Percentiles rank a stretch among this genome's conserved stretches.
These are phyloP conservation scores for Cucurbita maxima DNA, from an alignment of 306 rosid species.

Conservation along the genomic window DNA sequence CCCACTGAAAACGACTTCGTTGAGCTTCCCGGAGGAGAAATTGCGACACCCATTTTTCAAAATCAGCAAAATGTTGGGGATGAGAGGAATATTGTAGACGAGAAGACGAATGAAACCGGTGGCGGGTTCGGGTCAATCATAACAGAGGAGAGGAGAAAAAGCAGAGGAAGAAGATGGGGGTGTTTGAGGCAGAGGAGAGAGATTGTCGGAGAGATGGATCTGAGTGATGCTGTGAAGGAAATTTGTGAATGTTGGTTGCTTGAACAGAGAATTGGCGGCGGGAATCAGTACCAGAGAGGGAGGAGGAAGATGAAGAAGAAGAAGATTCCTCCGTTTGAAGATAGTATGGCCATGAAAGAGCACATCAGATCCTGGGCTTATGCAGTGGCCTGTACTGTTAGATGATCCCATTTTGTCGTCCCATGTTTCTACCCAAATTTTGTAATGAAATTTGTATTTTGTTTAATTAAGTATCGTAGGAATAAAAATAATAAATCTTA, in stretches of 20 bases:
- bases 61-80: background rate
- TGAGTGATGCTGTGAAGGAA: conserved; percentile 11
- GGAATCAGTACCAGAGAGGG: background rate
- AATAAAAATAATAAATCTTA: too few relatives aligned
- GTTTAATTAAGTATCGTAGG: background rate
- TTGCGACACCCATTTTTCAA: background rate
- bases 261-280: background rate
- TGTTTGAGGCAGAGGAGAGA: background rate
- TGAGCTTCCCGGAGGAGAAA: background rate
- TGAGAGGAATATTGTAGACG: background rate
- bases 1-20: background rate
- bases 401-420: conserved; percentile 7
- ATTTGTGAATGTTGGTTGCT: background rate
- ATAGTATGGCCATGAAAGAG: conserved; percentile 49
- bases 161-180: background rate
- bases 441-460: background rate
- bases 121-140: background rate
- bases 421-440: background rate
- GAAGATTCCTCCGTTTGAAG: conserved; percentile 29
- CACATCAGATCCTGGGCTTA: conserved; percentile 66
- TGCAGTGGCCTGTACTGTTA: conserved; percentile 54
- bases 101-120: background rate
- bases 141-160: background rate
- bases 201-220: conserved; percentile 19
- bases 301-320: background rate